A percentile compares a stretch with the other conserved stretches of the same genome.
Conservation (phyloP, 2,329 filamentous ascomycete genomes). For the Chaetomium globosum region DNA sequence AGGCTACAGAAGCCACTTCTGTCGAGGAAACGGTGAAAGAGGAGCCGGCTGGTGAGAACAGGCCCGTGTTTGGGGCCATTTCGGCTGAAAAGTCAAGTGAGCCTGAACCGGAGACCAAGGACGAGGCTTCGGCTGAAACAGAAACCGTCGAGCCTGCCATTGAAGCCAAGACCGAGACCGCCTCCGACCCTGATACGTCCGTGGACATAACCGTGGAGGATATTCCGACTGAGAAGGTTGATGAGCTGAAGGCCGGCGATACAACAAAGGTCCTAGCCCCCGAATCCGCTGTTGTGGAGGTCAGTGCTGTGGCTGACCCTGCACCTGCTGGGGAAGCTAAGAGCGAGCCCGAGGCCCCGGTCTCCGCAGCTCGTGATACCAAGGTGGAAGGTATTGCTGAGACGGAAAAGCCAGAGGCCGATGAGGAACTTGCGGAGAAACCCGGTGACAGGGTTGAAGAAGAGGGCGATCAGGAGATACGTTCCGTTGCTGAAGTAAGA, state of each 20-base stretch:
- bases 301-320: conserved; percentile 2
- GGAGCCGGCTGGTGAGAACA: neutral
- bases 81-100: conserved; percentile 6
- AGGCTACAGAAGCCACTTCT: neutral
- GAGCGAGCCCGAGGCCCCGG: conserved; percentile 13
- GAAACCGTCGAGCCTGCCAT: conserved; percentile 7
- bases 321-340: conserved; percentile 6
- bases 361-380: neutral
- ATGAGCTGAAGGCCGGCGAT: neutral
- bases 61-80: neutral
- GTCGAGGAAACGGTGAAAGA: neutral
- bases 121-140: neutral
- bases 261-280: neutral
- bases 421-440: conserved; percentile 5
- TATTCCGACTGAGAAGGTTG: neutral
- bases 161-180: conserved; percentile 16
- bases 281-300: conserved; percentile 18
- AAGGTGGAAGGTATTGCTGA: neutral
- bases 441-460: neutral
- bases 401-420: conserved; percentile 2
- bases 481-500: conserved; percentile 6
- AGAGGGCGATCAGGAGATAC: conserved; percentile 6
- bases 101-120: conserved; percentile 3
- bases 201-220: conserved; percentile 6
- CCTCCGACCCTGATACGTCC: conserved; percentile 1